Evolutionary conservation across 805 yeast genomes (phyloP), one percentile per base, ranked within the genome.

Genomic region (Cyberlindnera xylosilytica): DNA sequence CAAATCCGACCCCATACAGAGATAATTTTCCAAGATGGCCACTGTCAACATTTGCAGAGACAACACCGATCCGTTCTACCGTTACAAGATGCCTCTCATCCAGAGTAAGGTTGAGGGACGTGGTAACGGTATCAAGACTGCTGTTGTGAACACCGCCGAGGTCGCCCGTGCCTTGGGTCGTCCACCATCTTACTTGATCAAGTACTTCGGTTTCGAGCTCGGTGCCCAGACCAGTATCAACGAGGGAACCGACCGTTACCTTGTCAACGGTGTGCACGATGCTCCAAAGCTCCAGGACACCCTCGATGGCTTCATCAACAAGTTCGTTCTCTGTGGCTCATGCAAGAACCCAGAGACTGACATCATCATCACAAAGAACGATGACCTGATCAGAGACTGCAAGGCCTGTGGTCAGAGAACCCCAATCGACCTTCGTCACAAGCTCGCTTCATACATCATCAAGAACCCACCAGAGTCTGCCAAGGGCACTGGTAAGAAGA

Each of bases 341-440:
- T 93, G 99, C 75, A 86, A 87, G 72, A 93, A 93, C 70, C 99
- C 99, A 36, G 99, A 93, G 70, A 93, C 99, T 19, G 97, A 88
- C 62, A 82, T 90, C 62, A 74, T 81, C 53, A 74, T 93, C 55
- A 80, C 82, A 57, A 84, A 81, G 55, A 83, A 79, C 52, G 93
- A 83, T 34, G 73, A 72, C 53, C 71, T 93, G 61, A 83, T 81
- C 54, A 82, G 89, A 68, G 97, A 93, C 66, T 93, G 99, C 75
- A 93, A 93, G 65, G 99, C 99, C 18, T 93, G 99, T 75, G 99
- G 99, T 70, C 80, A 83, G 64, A 78, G 91, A 63, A 79, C 96
- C 19, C 73, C 73, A 41, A 79, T 90, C 56, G 96, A 90, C 58
- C 81, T 87, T 48, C 78, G 93, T 63, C 93, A 85, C 64, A 90